These are phyloP conservation scores for Dryas integrifolia DNA, from an alignment of 331 rosid genomes.

Conservation along the genomic window DNA sequence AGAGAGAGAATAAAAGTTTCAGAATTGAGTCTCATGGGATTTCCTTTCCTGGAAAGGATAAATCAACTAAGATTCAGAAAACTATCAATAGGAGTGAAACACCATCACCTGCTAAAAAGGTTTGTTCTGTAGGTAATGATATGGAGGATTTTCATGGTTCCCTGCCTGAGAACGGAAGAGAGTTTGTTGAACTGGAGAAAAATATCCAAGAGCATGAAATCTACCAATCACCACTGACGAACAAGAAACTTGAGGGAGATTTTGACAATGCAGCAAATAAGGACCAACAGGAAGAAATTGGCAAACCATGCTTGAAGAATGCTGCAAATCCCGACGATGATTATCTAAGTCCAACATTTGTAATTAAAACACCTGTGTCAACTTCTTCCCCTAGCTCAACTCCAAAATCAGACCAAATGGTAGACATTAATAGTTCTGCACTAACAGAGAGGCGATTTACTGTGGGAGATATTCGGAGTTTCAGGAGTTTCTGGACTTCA, in stretches of 20 bases:
- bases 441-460: slow-evolving; percentile 37
- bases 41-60: slow-evolving; percentile 38
- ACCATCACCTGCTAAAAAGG: slow-evolving; percentile 29
- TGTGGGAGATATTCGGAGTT: slow-evolving; percentile 41
- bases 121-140: slow-evolving; percentile 35
- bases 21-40: slow-evolving; percentile 34
- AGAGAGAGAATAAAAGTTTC: slow-evolving; percentile 34
- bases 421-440: slow-evolving; percentile 36
- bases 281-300: slow-evolving; percentile 36
- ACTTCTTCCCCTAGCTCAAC: slow-evolving; percentile 51
- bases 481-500: slow-evolving; percentile 39
- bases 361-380: slow-evolving; percentile 45
- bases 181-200: slow-evolving; percentile 30
- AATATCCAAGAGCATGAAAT: slow-evolving; percentile 36
- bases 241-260: slow-evolving; percentile 24
- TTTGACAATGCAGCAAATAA: slow-evolving; percentile 38
- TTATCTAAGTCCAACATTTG: slow-evolving; percentile 58
- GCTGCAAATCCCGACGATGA: slow-evolving; percentile 43
- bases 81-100: slow-evolving; percentile 42
- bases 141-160: slow-evolving; percentile 29
- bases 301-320: slow-evolving; percentile 15
- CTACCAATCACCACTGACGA: slow-evolving; percentile 35
- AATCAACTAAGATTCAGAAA: slow-evolving; percentile 32
- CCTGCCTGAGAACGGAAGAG: slow-evolving; percentile 39
- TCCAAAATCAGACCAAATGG: slow-evolving; percentile 39